A percentile compares a stretch with the other conserved stretches of the same genome.
Evolutionary conservation across 2,329 filamentous ascomycete genomes (phyloP).

Genomic region (Leptographium procerum): DNA sequence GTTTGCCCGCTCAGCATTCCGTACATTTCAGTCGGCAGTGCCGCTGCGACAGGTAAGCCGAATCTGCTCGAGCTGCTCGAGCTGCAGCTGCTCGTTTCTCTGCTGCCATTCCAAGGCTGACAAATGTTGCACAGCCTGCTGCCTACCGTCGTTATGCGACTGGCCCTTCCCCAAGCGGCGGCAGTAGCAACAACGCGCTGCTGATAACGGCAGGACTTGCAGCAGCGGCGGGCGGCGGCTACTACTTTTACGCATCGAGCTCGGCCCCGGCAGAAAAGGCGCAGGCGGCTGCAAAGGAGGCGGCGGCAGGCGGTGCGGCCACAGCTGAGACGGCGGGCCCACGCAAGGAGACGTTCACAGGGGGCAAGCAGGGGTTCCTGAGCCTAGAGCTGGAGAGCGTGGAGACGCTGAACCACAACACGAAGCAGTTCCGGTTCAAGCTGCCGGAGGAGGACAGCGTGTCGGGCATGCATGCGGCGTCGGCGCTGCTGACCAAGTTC

Average conservation of each 20-base stretch:
- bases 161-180: slow-evolving; percentile 29
- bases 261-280: slow-evolving; percentile 29
- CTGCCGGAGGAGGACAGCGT: slow-evolving; percentile 76
- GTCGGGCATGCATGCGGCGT: slow-evolving; percentile 71
- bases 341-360: slow-evolving; percentile 51
- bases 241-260: slow-evolving; percentile 41
- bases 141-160: slow-evolving; percentile 52
- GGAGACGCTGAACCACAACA: slow-evolving; percentile 83
- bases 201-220: slow-evolving; percentile 50
- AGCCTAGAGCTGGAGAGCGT: slow-evolving; percentile 68
- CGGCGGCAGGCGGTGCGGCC: slow-evolving; percentile 23
- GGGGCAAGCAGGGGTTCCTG: slow-evolving; percentile 83
- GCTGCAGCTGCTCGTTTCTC: neutral
- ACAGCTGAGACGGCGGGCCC: slow-evolving; percentile 18
- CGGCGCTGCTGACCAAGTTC: slow-evolving; percentile 85
- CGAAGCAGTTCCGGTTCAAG: slow-evolving; percentile 82
- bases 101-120: neutral
- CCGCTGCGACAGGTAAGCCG: slow-evolving; percentile 52
- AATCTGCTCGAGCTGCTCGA: neutral
- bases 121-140: neutral
- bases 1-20: slow-evolving; percentile 56
- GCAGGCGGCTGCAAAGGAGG: slow-evolving; percentile 30
- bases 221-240: slow-evolving; percentile 43
- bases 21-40: slow-evolving; percentile 52
- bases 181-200: slow-evolving; percentile 49